Evolutionary conservation across 1,284 basidiomycete genomes (phyloP), one percentile per base, ranked within the genome.

Genomic region (Mrakiaceae sp.): DNA sequence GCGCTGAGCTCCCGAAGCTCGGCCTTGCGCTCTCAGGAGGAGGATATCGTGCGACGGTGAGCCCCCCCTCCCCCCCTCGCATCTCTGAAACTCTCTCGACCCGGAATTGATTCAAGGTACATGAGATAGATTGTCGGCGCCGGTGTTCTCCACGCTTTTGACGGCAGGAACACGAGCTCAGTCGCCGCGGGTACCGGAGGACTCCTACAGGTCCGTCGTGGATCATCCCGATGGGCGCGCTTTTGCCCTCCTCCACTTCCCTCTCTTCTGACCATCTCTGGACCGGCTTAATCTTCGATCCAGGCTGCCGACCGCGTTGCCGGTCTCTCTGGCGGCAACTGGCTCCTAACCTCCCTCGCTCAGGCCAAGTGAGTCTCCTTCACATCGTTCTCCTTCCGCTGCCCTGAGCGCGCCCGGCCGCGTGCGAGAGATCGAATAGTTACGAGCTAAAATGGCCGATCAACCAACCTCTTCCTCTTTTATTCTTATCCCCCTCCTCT

Each of bases 111-210:
- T 27, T 2, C 2, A 27, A 27, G 27, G 27, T 27, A 27, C 27
- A 27, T 27, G 27, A 27, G 1, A 27, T 27, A 27, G 27, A 44
- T 63, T 40, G 44, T 47, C 2, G 64, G 64, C 39, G 64, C 50
- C 16, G 64, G 64, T 11, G 52, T 48, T 7, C 60, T 66, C 7
- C 52, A 16, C 14, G 64, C 48, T 4, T 58, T 55, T 0, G 57
- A 63, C 16, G 39, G 50, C 6, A 49, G 62, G 53, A 58, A 58
- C 48, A 43, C 16, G 11, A 27, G 52, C 8, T 76, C 84, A 14
- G 81, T 80, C 69, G 69, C 74, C 2, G 77, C 74, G 3, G 84
- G 84, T 5, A 85, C 84, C 0, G 86, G 84, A 3, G 86, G 86
- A 3, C 72, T 87, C 0, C 74, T 86, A 50, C 85, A 87, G 71